Percentiles rank a stretch among this genome's conserved stretches.
phyloP scores from a whole-genome alignment of 495 filamentous ascomycete genomes.

The Neurospora africana region DNA sequence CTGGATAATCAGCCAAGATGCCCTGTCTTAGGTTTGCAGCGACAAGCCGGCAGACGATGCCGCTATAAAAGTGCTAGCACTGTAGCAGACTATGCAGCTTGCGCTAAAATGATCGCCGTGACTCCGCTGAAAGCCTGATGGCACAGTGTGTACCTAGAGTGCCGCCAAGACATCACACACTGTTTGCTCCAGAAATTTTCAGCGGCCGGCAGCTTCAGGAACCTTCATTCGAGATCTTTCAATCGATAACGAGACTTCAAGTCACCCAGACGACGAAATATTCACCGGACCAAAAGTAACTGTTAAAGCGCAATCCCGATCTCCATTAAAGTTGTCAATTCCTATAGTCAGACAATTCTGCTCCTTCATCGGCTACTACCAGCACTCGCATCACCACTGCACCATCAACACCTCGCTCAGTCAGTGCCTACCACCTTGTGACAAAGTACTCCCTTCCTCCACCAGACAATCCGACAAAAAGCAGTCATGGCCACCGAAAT shows the following conservation, averaged over 20 bases:
- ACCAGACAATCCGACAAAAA: not conserved
- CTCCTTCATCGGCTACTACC: not conserved
- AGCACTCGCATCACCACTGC: not conserved
- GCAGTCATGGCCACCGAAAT: conserved; percentile 8
- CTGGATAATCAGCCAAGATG: not conserved
- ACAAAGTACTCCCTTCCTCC: not conserved
- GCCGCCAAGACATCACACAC: not conserved
- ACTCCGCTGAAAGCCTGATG: not conserved
- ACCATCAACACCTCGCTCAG: not conserved
- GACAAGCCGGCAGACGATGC: not conserved
- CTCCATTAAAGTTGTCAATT: not conserved
- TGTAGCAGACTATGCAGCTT: not conserved
- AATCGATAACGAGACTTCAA: not conserved
- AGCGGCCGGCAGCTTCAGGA: not conserved
- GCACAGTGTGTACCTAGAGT: not conserved
- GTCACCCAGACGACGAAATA: not conserved
- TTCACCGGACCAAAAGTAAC: not conserved
- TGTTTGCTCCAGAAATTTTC: not conserved
- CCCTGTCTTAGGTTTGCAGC: not conserved
- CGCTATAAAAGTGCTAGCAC: not conserved
- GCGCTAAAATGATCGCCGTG: not conserved
- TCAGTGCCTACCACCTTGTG: not conserved
- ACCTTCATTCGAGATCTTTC: not conserved
- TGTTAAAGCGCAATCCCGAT: not conserved
- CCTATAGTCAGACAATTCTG: not conserved